These are phyloP conservation scores for Penstemon davidsonii DNA, from an alignment of 257 asterid species.

Conservation along the genomic window DNA sequence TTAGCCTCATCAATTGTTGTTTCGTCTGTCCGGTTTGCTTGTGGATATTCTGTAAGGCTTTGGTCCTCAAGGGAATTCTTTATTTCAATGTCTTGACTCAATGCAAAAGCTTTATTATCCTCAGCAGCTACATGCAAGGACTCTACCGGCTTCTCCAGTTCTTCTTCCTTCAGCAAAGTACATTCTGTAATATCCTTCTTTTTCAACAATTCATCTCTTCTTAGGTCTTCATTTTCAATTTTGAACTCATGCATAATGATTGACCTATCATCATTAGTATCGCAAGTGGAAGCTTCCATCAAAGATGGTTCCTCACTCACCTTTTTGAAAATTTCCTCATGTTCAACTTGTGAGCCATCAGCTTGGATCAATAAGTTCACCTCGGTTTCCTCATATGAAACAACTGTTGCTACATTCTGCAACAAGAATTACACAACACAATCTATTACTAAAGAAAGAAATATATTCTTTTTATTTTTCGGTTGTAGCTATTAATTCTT, in stretches of 20 bases:
- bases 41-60: constrained; percentile 2
- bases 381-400: neutral
- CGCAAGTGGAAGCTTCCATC: constrained; percentile 6
- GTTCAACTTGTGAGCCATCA: neutral
- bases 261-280: neutral
- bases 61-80: neutral
- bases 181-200: neutral
- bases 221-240: neutral
- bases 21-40: neutral
- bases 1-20: constrained; percentile 3
- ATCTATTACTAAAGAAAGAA: too few species aligned
- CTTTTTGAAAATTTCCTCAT: neutral
- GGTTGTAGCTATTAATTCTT: too few species aligned
- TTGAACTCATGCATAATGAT: neutral
- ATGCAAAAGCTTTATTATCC: neutral
- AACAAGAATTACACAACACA: too few species aligned
- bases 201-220: neutral
- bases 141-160: neutral
- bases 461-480: too few species aligned
- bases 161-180: constrained; percentile 1
- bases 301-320: neutral
- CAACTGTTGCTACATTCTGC: too few species aligned
- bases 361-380: neutral
- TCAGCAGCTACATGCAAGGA: neutral
- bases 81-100: neutral